Evolutionary conservation across 2,329 filamentous ascomycete species (phyloP).

Genomic region (Calonectria ilicicola): DNA sequence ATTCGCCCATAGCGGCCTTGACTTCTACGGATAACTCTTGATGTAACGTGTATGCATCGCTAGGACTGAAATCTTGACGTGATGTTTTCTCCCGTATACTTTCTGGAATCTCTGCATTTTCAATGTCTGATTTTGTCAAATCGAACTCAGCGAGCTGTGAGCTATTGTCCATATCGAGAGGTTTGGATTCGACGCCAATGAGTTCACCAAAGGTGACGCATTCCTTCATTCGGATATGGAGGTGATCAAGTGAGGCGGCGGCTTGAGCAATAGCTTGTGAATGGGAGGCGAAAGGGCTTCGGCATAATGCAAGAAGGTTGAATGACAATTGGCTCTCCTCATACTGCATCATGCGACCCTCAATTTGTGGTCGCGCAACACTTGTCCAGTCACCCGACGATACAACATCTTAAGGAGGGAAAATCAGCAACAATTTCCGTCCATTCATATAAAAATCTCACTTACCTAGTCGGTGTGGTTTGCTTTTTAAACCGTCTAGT

Average conservation of each 20-base stretch:
- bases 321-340: slow-evolving; percentile 77
- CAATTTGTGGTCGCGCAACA: slow-evolving; percentile 73
- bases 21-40: slow-evolving; percentile 55
- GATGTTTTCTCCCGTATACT: slow-evolving; percentile 28
- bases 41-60: slow-evolving; percentile 51
- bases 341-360: slow-evolving; percentile 75
- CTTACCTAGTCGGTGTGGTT: slow-evolving; percentile 64
- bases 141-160: slow-evolving; percentile 46
- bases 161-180: slow-evolving; percentile 38
- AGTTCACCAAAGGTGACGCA: slow-evolving; percentile 36
- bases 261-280: slow-evolving; percentile 59
- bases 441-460: background rate
- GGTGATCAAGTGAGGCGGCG: slow-evolving; percentile 52
- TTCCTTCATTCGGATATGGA: slow-evolving; percentile 49
- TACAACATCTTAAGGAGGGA: slow-evolving; percentile 24
- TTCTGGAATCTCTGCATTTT: slow-evolving; percentile 32
- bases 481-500: slow-evolving; percentile 83
- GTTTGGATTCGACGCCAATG: slow-evolving; percentile 32
- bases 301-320: slow-evolving; percentile 80
- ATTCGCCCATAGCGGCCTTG: slow-evolving; percentile 56
- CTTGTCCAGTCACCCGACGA: slow-evolving; percentile 71
- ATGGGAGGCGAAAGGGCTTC: slow-evolving; percentile 69
- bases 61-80: slow-evolving; percentile 15
- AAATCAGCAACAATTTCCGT: slow-evolving; percentile 15
- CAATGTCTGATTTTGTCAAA: slow-evolving; percentile 42